Percentiles rank a stretch among this genome's conserved stretches.
phyloP scores from a whole-genome alignment of 352 stramenopile species.

The Globisporangium polare region DNA sequence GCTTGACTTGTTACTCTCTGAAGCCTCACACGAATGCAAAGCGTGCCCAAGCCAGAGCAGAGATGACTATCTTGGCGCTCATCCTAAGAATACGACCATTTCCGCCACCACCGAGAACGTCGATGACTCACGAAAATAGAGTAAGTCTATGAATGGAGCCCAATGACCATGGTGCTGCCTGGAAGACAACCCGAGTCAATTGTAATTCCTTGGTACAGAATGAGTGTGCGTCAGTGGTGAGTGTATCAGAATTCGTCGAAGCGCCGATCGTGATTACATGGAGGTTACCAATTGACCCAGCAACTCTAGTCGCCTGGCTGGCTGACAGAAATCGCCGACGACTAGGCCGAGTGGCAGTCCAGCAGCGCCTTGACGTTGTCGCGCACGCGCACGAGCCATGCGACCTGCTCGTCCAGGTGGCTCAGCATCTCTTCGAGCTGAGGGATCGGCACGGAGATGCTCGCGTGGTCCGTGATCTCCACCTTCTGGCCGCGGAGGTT shows the following conservation, averaged over 20 bases:
- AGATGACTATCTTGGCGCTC: neutral
- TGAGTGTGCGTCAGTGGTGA: neutral
- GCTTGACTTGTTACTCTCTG: neutral
- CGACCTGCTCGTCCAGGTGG: constrained; percentile 60
- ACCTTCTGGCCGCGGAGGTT: constrained; percentile 70
- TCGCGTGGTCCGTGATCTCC: constrained; percentile 76
- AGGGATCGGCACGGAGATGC: constrained; percentile 59
- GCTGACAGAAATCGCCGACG: neutral
- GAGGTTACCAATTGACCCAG: neutral
- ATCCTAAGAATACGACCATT: neutral
- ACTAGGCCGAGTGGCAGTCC: constrained; percentile 51
- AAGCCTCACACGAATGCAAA: too few relatives aligned
- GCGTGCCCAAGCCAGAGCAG: neutral
- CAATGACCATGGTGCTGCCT: too few relatives aligned
- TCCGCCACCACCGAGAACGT: neutral
- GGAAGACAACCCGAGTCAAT: neutral
- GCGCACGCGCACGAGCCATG: constrained; percentile 59
- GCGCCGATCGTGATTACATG: neutral
- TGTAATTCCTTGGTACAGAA: neutral
- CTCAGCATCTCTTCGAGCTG: constrained; percentile 78
- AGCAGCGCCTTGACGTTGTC: constrained; percentile 74
- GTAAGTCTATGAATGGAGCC: neutral
- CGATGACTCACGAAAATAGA: constrained; percentile 4
- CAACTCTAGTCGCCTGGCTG: too few relatives aligned
- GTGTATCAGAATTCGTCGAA: neutral